These are phyloP conservation scores for Pichia sp. DNA, from an alignment of 1,139 yeast genomes.

Conservation along the genomic window DNA sequence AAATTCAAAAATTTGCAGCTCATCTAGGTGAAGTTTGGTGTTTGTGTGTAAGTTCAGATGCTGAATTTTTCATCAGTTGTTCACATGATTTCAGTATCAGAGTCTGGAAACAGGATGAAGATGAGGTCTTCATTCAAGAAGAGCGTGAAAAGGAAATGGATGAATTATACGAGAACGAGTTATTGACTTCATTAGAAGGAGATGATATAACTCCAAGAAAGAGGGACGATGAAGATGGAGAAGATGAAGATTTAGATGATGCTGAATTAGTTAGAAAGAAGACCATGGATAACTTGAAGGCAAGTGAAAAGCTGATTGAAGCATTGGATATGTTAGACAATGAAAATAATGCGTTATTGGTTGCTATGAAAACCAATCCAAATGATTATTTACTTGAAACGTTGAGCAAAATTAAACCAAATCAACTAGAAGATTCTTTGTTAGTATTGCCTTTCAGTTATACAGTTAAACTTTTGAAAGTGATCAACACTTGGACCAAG, in stretches of 20 bases:
- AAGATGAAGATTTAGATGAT: constrained; percentile 44
- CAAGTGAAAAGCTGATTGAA: constrained; percentile 90
- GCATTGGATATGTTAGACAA: constrained; percentile 85
- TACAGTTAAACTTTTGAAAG: constrained; percentile 58
- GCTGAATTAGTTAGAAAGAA: constrained; percentile 68
- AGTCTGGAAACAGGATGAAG: constrained; percentile 87
- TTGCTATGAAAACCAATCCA: constrained; percentile 65
- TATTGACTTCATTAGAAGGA: constrained; percentile 59
- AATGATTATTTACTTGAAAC: constrained; percentile 73
- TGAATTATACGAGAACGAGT: constrained; percentile 73
- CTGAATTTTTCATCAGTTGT: constrained; percentile 70
- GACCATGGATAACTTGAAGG: constrained; percentile 85
- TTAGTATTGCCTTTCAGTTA: constrained; percentile 86
- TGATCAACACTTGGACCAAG: constrained; percentile 70
- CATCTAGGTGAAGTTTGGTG: constrained; percentile 96
- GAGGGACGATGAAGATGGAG: constrained; percentile 22
- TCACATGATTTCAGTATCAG: constrained; percentile 93
- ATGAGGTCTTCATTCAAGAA: constrained; percentile 90
- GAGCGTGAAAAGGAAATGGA: constrained; percentile 95
- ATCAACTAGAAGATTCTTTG: constrained; percentile 88
- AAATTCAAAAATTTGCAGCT: constrained; percentile 77
- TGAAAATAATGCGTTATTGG: constrained; percentile 57
- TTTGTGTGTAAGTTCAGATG: constrained; percentile 65
- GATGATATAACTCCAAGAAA: constrained; percentile 30
- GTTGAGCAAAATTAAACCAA: constrained; percentile 59